These are phyloP conservation scores for Coemansia reversa DNA, from an alignment of 192 early-diverging fungal genomes.

Conservation along the genomic window DNA sequence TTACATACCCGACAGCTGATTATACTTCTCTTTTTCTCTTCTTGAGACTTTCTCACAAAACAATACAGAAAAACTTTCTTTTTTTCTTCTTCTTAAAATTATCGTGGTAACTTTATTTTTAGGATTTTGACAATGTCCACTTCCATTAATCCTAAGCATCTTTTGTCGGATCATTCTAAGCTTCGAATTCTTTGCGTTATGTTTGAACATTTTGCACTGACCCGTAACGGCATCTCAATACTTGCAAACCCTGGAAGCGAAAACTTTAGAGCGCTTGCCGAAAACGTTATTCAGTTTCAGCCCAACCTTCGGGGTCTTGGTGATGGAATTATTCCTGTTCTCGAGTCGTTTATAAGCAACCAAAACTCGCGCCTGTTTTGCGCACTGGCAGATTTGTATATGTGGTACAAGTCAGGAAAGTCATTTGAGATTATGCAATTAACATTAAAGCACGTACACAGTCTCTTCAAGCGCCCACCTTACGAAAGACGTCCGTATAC, in stretches of 20 bases:
- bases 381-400: slow-evolving; percentile 21
- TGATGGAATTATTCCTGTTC: slow-evolving; percentile 5
- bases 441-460: slow-evolving; percentile 32
- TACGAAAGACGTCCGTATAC: slow-evolving; percentile 35
- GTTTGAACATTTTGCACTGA: slow-evolving; percentile 29
- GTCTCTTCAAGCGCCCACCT: slow-evolving; percentile 42
- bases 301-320: slow-evolving; percentile 12
- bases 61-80: neutral
- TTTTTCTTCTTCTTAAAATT: neutral
- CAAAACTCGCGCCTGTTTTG: slow-evolving; percentile 43
- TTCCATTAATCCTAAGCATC: slow-evolving; percentile 14
- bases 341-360: slow-evolving; percentile 48
- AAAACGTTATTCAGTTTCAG: slow-evolving; percentile 16
- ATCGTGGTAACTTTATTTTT: neutral
- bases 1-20: neutral
- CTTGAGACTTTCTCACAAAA: neutral
- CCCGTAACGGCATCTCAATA: slow-evolving; percentile 23
- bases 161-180: slow-evolving; percentile 28
- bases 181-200: slow-evolving; percentile 33
- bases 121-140: slow-evolving; percentile 7
- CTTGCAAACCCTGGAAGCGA: slow-evolving; percentile 20
- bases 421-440: slow-evolving; percentile 23
- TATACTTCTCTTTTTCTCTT: neutral
- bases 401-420: slow-evolving; percentile 24
- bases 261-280: slow-evolving; percentile 10